Evolutionary conservation across 805 yeast species (phyloP), one percentile per base, ranked within the genome.

Genomic region (Lachancea dasiensis): DNA sequence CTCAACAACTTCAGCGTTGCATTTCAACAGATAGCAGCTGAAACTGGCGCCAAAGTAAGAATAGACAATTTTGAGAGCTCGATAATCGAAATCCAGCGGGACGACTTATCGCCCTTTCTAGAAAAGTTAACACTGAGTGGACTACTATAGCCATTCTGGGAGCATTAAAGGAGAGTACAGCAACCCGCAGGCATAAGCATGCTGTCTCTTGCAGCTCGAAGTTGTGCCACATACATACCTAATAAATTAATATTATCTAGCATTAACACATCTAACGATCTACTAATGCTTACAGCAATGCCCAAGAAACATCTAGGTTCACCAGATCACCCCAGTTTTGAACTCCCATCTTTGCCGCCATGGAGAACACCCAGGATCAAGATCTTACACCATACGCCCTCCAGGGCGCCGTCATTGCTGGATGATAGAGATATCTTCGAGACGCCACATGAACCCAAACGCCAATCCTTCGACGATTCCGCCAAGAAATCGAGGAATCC

Each of bases 51-150:
- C 3, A 79, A 83, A 49, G 87, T 87, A 14, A 73, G 90, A 51
- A 83, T 92, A 45, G 97, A 92, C 58, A 86, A 95, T 53, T 92
- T 92, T 62, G 97, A 92, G 57, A 84, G 95, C 46, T 79, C 97
- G 3, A 85, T 92, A 16, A 86, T 92, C 30, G 97, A 92, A 63
- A 79, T 92, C 29, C 65, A 86, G 43, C 81, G 79, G 53, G 95
- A 89, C 34, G 98, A 92, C 57, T 65, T 92, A 45, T 69, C 86
- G 4, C 85, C 95, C 34, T 92, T 92, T 54, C 63, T 92, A 44
- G 97, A 92, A 56, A 76, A 77, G 41, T 65, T 90, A 44, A 85
- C 95, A 8, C 58, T 82, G 34, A 81, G 87, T 64, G 89, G 89
- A 2, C 56, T 75, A 33, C 61, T 73, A n/a, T 67, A 42, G n/a